A percentile compares a stretch with the other conserved stretches of the same genome.
phyloP scores from a whole-genome alignment of 306 rosid species.

The Begonia peltatifolia region DNA sequence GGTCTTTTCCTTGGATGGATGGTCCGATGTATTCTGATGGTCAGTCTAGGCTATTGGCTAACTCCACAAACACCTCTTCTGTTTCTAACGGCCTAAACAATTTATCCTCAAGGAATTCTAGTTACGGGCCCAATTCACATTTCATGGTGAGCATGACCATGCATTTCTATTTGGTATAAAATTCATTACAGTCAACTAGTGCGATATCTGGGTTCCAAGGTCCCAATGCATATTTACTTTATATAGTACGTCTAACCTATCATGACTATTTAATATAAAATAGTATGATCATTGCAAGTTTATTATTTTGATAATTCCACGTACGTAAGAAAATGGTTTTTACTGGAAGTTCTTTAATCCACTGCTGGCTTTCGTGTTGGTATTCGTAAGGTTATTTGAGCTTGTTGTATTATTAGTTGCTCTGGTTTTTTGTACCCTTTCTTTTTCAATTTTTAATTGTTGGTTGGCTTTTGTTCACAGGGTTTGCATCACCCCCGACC shows the following conservation, averaged over 20 bases:
- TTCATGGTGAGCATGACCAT: constrained; percentile 39
- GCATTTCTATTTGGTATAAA: too few relatives aligned
- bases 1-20: constrained; percentile 54
- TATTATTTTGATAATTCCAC: too few relatives aligned
- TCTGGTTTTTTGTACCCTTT: not conserved
- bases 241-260: too few relatives aligned
- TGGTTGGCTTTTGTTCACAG: constrained; percentile 12
- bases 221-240: too few relatives aligned
- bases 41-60: constrained; percentile 60
- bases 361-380: too few relatives aligned
- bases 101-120: constrained; percentile 55
- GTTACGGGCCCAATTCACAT: constrained; percentile 57
- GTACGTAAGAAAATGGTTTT: too few relatives aligned
- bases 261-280: too few relatives aligned
- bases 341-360: too few relatives aligned
- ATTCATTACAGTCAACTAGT: too few relatives aligned
- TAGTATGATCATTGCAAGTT: too few relatives aligned
- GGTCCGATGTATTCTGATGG: constrained; percentile 65
- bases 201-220: too few relatives aligned
- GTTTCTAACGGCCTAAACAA: constrained; percentile 10
- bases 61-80: constrained; percentile 39
- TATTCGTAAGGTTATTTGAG: too few relatives aligned
- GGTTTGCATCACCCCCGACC: constrained; percentile 92
- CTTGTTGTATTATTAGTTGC: not conserved
- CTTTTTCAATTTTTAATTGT: not conserved